Percentiles rank a stretch among this genome's conserved stretches.
Evolutionary conservation across 805 yeast genomes (phyloP).

Genomic region (Clavispora vitiphila): DNA sequence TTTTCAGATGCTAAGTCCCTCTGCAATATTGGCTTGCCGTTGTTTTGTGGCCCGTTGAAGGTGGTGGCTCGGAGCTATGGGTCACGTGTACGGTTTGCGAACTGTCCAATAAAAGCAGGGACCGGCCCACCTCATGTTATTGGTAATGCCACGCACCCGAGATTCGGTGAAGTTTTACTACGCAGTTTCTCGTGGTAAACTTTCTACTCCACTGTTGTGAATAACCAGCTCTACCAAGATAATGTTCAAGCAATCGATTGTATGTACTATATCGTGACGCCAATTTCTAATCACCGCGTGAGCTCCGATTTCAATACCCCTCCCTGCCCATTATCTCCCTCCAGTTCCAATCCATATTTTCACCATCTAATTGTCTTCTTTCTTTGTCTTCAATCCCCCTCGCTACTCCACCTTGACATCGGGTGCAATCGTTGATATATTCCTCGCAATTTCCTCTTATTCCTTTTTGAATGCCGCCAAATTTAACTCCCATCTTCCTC

Average conservation of each 20-base stretch:
- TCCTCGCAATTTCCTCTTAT: neutral
- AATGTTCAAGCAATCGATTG: conserved; percentile 41
- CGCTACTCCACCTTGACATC: no score
- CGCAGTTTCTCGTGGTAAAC: neutral
- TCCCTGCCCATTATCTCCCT: neutral
- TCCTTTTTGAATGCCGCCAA: neutral
- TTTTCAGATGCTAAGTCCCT: no score
- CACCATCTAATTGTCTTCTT: neutral
- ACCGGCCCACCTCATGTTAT: neutral
- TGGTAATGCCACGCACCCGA: conserved; percentile 14
- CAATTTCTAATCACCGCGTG: neutral
- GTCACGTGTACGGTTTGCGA: neutral
- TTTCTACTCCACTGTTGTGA: conserved; percentile 1
- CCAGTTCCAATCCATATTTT: neutral
- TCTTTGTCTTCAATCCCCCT: neutral
- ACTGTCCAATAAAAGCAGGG: neutral
- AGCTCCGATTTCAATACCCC: no score
- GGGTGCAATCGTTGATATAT: no score
- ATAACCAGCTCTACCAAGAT: conserved; percentile 1
- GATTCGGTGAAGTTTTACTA: conserved; percentile 12
- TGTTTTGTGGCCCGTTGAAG: neutral
- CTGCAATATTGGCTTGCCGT: no score
- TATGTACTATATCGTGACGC: conserved; percentile 19
- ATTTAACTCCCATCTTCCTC: neutral
- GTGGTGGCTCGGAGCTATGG: neutral